Conservation (phyloP, 768 basidiomycete genomes). For the Tricholoma flavovirens region DNA sequence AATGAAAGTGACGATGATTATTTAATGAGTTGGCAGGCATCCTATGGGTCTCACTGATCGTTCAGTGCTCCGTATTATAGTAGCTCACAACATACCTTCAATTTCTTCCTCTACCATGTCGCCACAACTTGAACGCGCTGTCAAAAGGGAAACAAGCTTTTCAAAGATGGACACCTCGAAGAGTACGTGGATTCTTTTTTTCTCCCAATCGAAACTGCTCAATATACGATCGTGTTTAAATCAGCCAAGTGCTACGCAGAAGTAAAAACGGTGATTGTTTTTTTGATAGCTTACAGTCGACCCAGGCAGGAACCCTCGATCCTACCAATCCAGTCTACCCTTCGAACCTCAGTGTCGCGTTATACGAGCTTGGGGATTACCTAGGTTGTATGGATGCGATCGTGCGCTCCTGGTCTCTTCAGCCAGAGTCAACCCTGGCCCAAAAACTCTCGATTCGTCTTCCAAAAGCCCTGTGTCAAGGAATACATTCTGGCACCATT, state of each 20-base stretch:
- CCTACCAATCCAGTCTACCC: not conserved
- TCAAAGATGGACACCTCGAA: constrained; percentile 19
- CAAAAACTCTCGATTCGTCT: not conserved
- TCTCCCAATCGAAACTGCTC: not conserved
- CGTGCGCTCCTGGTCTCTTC: not conserved
- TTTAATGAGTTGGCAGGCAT: no score
- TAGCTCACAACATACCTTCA: no score
- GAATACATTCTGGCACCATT: not conserved
- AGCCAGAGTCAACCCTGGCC: not conserved
- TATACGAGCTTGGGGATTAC: not conserved
- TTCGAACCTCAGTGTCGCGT: not conserved
- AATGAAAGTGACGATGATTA: no score
- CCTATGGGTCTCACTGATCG: no score
- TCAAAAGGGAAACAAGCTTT: constrained; percentile 18
- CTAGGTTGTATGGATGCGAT: not conserved
- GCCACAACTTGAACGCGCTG: not conserved
- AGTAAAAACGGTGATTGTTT: not conserved
- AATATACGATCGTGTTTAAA: not conserved
- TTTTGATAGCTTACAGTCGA: not conserved
- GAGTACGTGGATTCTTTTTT: constrained; percentile 9
- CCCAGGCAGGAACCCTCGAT: not conserved
- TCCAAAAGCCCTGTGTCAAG: not conserved
- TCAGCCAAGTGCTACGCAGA: not conserved
- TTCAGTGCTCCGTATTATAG: no score
- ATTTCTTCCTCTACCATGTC: not conserved